Base-by-base conservation (phyloP, 768 basidiomycete species). In the Neoboletus brunneissimus region DNA sequence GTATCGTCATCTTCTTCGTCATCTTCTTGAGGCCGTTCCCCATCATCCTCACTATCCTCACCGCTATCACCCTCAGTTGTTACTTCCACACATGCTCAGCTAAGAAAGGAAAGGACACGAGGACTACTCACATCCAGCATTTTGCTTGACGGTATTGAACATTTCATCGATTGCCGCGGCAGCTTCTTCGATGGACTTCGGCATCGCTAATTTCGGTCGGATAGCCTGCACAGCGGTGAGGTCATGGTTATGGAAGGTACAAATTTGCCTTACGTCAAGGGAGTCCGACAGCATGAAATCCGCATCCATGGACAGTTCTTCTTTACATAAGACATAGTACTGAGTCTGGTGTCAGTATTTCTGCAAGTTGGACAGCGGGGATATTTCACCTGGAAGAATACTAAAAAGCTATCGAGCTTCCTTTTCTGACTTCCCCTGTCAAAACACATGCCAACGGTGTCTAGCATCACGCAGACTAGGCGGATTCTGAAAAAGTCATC, bases 201-300 rank as follows among this genome's bases (percentile, higher is more conserved):
- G 77, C 62, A 85, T 74, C 32, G 76, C 72, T 41, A 91, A 69
- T 64, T 91, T 94, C 0, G 96, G 94, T 55, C 95, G 81, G n/a
- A 98, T 78, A 48, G 89, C 88, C 91, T 94, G 56, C 5, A 57
- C 42, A 31, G 31, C 38, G 53, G 35, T 60, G 51, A 57, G 48
- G 44, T 32, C 32, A 48, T 37, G 9, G 16, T 29, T 4, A 47
- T 42, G 40, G 22, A 47, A 41, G 4, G 3, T 46, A 50, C 27
- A 44, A 51, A 25, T 32, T 32, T 18, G 5, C 56, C 75, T 62
- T 60, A 93, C 93, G 76, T 98, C 95, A 10, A 99, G 72, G 1
- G 96, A 97, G 71, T 99, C 97, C 0, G 86, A 85, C 8, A 97
- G 72, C 93, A 98, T 96, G 73, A 98, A 99, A 51, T 97, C 95